Evolutionary conservation across 1,284 basidiomycete genomes (phyloP).

Genomic region (Puccinia novopanici): DNA sequence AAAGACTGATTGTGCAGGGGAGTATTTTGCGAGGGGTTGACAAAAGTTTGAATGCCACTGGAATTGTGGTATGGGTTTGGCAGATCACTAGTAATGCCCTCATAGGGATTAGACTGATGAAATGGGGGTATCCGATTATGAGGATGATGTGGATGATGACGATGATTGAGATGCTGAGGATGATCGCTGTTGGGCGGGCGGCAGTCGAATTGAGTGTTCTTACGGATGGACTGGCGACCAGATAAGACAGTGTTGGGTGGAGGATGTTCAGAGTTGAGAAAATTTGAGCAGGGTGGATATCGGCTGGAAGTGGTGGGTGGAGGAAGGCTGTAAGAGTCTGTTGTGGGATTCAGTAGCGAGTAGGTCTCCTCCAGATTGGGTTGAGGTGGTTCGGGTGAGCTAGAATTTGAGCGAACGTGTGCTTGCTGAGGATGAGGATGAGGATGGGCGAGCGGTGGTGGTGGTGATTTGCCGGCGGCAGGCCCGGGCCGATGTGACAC

Average conservation of each 20-base stretch:
- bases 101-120: neutral
- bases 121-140: neutral
- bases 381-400: neutral
- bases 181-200: neutral
- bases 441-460: neutral
- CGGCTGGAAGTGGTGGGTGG: neutral
- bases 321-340: neutral
- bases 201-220: neutral
- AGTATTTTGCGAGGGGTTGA: neutral
- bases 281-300: neutral
- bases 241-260: neutral
- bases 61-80: neutral
- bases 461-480: neutral
- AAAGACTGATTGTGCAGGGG: neutral
- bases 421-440: neutral
- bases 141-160: neutral
- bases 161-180: neutral
- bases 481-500: neutral
- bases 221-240: neutral
- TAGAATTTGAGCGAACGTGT: constrained; percentile 9
- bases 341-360: neutral
- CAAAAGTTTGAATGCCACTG: neutral
- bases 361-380: constrained; percentile 1
- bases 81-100: neutral
- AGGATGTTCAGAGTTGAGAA: neutral